phyloP scores from a whole-genome alignment of 495 filamentous ascomycete genomes.

The Neurospora tetraspora region DNA sequence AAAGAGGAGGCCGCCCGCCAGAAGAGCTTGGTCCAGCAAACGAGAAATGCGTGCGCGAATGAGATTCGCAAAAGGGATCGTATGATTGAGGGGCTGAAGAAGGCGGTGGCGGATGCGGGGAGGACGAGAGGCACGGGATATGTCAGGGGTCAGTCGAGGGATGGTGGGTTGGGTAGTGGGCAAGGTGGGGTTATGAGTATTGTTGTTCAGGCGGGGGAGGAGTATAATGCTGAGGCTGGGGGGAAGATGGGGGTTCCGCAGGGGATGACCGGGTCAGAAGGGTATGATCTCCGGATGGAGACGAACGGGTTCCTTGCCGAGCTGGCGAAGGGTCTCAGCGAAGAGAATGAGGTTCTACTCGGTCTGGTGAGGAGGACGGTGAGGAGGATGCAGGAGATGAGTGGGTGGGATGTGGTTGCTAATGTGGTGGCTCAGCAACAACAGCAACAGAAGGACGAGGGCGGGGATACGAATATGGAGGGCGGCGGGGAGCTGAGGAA shows the following conservation, averaged over 20 bases:
- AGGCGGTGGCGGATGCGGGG: constrained; percentile 49
- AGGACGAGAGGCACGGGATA: constrained; percentile 30
- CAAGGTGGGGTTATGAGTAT: constrained; percentile 46
- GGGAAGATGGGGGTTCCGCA: constrained; percentile 22
- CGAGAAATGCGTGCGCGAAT: constrained; percentile 77
- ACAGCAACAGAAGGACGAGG: constrained; percentile 5
- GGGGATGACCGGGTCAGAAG: constrained; percentile 44
- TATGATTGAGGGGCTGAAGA: constrained; percentile 79
- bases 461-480: constrained; percentile 32
- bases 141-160: not conserved
- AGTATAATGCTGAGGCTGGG: not conserved
- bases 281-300: constrained; percentile 70
- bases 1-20: constrained; percentile 73
- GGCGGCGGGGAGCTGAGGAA: constrained; percentile 1
- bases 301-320: constrained; percentile 88
- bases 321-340: constrained; percentile 75
- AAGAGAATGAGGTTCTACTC: constrained; percentile 85
- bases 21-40: constrained; percentile 68
- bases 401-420: constrained; percentile 44
- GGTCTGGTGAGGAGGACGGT: constrained; percentile 61
- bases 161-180: not conserved
- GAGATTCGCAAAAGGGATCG: constrained; percentile 87
- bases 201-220: constrained; percentile 26
- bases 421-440: constrained; percentile 5
- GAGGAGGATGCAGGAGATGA: constrained; percentile 63